These are phyloP conservation scores for Nicotiana undulata DNA, from an alignment of 257 asterid species.

Conservation along the genomic window DNA sequence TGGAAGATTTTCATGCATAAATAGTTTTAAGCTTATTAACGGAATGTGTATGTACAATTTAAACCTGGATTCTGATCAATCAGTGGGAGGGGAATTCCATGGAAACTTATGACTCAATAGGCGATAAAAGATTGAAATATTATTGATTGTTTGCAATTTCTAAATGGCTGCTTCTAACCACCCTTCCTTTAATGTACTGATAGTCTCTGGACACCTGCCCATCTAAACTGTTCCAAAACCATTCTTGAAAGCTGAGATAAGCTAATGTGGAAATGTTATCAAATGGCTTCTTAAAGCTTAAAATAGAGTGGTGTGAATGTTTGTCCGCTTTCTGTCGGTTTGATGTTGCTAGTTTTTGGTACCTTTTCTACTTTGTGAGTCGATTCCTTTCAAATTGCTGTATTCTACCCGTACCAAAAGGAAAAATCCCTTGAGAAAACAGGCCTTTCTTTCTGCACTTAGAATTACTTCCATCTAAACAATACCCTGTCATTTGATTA, in stretches of 20 bases:
- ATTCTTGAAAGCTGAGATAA: background rate
- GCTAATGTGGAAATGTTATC: background rate
- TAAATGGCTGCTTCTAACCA: background rate
- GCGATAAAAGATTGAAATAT: background rate
- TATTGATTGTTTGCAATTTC: background rate
- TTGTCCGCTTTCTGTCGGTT: background rate
- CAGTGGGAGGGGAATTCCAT: too few relatives aligned
- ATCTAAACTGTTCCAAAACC: background rate
- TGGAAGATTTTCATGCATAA: too few relatives aligned
- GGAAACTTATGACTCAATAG: background rate
- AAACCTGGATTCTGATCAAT: too few relatives aligned
- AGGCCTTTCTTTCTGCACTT: background rate
- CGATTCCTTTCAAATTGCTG: background rate
- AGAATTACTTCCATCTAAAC: background rate
- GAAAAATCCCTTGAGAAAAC: background rate
- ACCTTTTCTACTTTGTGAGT: background rate
- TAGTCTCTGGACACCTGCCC: background rate
- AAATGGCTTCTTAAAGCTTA: background rate
- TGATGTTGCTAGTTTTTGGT: background rate
- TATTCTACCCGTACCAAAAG: background rate
- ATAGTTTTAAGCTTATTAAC: too few relatives aligned
- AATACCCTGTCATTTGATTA: background rate
- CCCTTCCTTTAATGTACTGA: background rate
- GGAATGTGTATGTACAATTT: too few relatives aligned
- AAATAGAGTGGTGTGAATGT: background rate